These are phyloP conservation scores for Candida hungchunana DNA, from an alignment of 805 yeast genomes.

Conservation along the genomic window DNA sequence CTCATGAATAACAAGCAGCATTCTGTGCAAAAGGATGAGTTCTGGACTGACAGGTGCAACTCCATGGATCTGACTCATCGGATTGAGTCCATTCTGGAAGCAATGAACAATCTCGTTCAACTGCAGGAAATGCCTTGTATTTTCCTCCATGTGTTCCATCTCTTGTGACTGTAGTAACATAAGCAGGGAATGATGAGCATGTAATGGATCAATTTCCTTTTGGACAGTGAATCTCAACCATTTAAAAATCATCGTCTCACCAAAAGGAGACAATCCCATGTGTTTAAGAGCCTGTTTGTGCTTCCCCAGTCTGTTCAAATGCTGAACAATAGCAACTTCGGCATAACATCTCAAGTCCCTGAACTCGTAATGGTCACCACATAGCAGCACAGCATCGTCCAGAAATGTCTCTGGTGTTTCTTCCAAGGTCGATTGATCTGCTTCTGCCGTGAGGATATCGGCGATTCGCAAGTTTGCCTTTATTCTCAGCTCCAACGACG, in stretches of 20 bases:
- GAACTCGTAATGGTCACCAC: conserved; percentile 5
- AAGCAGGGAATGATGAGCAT: conserved; percentile 12
- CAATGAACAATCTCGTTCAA: conserved; percentile 14
- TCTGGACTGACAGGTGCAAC: conserved; percentile 1
- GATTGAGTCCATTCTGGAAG: conserved; percentile 11
- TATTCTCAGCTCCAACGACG: conserved; percentile 25
- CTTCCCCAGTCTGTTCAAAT: conserved; percentile 4
- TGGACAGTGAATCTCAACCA: conserved; percentile 10
- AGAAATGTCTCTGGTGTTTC: conserved; percentile 15
- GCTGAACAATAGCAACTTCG: conserved; percentile 3
- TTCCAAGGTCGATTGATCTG: neutral
- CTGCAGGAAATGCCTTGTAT: conserved; percentile 6
- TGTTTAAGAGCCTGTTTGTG: conserved; percentile 12
- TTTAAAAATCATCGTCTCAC: conserved; percentile 4
- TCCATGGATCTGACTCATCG: conserved; percentile 1
- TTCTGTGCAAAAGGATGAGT: neutral
- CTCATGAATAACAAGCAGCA: conserved; percentile 4
- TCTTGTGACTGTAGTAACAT: neutral
- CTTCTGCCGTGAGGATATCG: conserved; percentile 23
- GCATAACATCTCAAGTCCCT: conserved; percentile 6
- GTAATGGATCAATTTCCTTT: conserved; percentile 9
- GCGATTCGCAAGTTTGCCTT: conserved; percentile 24
- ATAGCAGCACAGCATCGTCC: conserved; percentile 15
- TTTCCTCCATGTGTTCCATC: neutral
- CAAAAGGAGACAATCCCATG: conserved; percentile 1